Percentiles rank a stretch among this genome's conserved stretches.
These are phyloP conservation scores for Termitomyces sp. DNA, from an alignment of 768 basidiomycete genomes.

Conservation along the genomic window DNA sequence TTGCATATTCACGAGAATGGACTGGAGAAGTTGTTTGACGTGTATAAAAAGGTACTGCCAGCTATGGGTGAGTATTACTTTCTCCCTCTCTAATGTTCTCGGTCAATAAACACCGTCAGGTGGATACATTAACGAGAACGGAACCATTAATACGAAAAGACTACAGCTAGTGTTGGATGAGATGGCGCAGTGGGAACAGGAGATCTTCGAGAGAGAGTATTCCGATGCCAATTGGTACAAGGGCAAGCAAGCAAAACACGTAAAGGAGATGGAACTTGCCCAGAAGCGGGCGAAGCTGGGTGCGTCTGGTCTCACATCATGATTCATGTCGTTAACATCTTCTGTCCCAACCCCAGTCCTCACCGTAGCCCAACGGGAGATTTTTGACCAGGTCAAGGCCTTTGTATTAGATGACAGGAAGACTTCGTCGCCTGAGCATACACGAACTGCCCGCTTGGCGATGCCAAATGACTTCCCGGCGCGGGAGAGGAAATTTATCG, in stretches of 20 bases:
- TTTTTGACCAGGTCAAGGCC: slow-evolving; percentile 74
- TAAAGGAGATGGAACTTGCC: slow-evolving; percentile 60
- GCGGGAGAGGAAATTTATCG: slow-evolving; percentile 77
- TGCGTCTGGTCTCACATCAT: slow-evolving; percentile 28
- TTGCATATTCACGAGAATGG: slow-evolving; percentile 98
- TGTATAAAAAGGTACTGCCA: slow-evolving; percentile 92
- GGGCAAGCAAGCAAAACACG: slow-evolving; percentile 81
- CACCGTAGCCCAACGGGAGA: slow-evolving; percentile 66
- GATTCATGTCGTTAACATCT: not conserved
- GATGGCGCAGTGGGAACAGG: slow-evolving; percentile 84
- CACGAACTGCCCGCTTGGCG: slow-evolving; percentile 42
- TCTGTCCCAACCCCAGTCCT: slow-evolving; percentile 45
- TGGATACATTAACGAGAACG: slow-evolving; percentile 91
- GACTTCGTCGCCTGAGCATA: slow-evolving; percentile 26
- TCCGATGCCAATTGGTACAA: slow-evolving; percentile 91
- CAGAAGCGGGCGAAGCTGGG: slow-evolving; percentile 60
- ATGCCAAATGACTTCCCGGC: slow-evolving; percentile 81
- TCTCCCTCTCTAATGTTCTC: not conserved
- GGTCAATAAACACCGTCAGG: slow-evolving; percentile 36
- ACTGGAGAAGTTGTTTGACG: slow-evolving; percentile 86
- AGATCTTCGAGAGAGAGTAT: slow-evolving; percentile 89
- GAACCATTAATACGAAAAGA: slow-evolving; percentile 73
- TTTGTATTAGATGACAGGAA: slow-evolving; percentile 58
- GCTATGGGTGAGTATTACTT: slow-evolving; percentile 46
- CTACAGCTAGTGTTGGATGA: slow-evolving; percentile 87